Percentiles rank a stretch among this genome's conserved stretches.
Conservation (phyloP, 2,329 filamentous ascomycete species). For the Ascochyta viciae-villosae region DNA sequence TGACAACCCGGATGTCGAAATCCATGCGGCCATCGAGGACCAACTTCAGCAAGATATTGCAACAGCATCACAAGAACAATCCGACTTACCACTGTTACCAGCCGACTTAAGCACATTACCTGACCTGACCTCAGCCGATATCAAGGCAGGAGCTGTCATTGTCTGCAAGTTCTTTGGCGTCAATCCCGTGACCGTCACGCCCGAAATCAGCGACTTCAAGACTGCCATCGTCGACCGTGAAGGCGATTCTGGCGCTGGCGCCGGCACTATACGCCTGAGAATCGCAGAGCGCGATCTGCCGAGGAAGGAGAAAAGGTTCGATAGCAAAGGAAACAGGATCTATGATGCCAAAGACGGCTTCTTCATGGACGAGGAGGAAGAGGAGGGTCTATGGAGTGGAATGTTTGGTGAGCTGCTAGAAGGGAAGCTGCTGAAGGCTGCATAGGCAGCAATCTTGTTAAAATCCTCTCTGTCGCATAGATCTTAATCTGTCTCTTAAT, state of each 20-base stretch:
- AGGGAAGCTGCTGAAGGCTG: conserved; percentile 36
- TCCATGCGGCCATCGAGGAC: conserved; percentile 34
- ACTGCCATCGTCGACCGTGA: conserved; percentile 68
- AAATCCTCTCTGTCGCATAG: background rate
- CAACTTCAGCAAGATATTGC: conserved; percentile 54
- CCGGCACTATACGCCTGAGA: conserved; percentile 64
- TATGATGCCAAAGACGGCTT: conserved; percentile 68
- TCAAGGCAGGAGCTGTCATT: conserved; percentile 67
- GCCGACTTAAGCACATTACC: conserved; percentile 63
- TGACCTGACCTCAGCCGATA: conserved; percentile 56
- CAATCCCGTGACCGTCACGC: conserved; percentile 69
- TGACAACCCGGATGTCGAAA: conserved; percentile 31
- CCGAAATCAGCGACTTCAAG: conserved; percentile 65
- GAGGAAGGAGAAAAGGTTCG: conserved; percentile 63
- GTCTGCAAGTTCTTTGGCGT: conserved; percentile 69
- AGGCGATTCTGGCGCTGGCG: conserved; percentile 51
- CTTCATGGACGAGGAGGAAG: conserved; percentile 36
- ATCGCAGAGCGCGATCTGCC: conserved; percentile 74
- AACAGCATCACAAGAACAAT: conserved; percentile 45
- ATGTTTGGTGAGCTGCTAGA: conserved; percentile 39
- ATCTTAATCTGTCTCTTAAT: background rate
- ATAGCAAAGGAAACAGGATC: conserved; percentile 74
- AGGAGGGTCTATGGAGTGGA: conserved; percentile 36
- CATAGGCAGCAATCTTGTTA: background rate
- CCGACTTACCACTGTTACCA: conserved; percentile 71